Base-by-base conservation (phyloP, 2,329 filamentous ascomycete species). In the Trichothecium sympodiale region DNA sequence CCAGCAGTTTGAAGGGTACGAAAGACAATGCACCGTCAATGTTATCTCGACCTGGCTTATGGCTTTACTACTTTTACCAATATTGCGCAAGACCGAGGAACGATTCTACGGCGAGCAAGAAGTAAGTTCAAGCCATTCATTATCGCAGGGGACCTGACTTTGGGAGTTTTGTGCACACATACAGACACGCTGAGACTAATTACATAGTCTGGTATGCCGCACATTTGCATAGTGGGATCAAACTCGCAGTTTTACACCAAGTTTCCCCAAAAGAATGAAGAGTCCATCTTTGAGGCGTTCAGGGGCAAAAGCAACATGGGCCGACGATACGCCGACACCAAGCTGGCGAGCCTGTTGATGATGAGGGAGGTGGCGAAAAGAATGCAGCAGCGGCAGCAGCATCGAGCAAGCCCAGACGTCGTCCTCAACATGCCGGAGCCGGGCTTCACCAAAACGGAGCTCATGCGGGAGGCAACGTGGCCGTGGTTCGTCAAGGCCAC, bases 391-490 rank as follows among this genome's bases (percentile, higher is more conserved):
- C 20, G 20, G 20, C 20, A 25, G 10, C 6, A 25, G 6, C 20
- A 25, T 10, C 20, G 20, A n/a, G n/a, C 20, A 6, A 31, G 17
- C 41, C 44, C 10, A 28, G 44, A 51, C 8, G 62, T 73, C 20
- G 60, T 63, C 2, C 42, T 74, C 36, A 74, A 71, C 43, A 57
- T 59, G 39, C 41, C 69, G 16, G 69, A 69, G 34, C 70, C 71
- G 0, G 70, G 69, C 2, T 53, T 67, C 29, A 74, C 69, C 46
- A 55, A 67, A 29, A 64, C 64, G 1, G 51, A 61, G 15, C 52
- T 74, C 1, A 44, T 44, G 6, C 57, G 67, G 3, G 59, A 69
- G 17, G 36, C 13, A 29, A 32, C 17, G 5, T 32, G 14, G 14
- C n/a, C 31, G n/a, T 17, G 15, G 31, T 32, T 7, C 28, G 31